Evolutionary conservation across 805 yeast genomes (phyloP).

Genomic region (Wickerhamiella dianesei): DNA sequence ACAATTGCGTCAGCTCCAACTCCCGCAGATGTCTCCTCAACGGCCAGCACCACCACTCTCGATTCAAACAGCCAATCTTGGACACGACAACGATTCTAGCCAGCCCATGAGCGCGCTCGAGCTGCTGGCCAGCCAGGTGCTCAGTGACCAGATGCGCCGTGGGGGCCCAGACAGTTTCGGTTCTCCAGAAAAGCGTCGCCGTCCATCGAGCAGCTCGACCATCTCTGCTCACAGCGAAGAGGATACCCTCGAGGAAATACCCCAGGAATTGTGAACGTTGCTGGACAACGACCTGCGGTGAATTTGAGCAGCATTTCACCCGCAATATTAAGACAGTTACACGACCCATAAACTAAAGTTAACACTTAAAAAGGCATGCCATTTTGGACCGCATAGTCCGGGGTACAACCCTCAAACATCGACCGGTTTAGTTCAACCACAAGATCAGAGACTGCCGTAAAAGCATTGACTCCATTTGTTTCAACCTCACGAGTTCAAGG

Average conservation of each 20-base stretch:
- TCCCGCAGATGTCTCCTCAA: slow-evolving; percentile 1
- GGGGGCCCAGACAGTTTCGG: slow-evolving; percentile 7
- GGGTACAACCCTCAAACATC: too few species aligned
- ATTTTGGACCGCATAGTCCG: too few species aligned
- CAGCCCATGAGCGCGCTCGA: slow-evolving; percentile 35
- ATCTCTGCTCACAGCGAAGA: slow-evolving; percentile 26
- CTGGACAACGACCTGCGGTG: neutral
- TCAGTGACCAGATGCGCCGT: slow-evolving; percentile 26
- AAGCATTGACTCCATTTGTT: too few species aligned
- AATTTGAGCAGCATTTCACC: too few species aligned
- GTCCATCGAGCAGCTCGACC: slow-evolving; percentile 26
- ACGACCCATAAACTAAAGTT: too few species aligned
- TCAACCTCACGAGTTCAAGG: too few species aligned
- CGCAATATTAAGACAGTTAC: too few species aligned
- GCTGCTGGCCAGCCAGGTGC: slow-evolving; percentile 40
- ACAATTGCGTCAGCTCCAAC: slow-evolving; percentile 1
- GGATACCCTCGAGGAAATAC: slow-evolving; percentile 18
- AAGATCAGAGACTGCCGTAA: too few species aligned
- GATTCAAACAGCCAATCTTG: slow-evolving; percentile 1
- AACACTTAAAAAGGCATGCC: too few species aligned
- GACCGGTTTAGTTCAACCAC: too few species aligned
- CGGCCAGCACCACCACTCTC: slow-evolving; percentile 13
- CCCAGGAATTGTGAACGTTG: neutral
- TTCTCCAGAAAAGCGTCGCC: slow-evolving; percentile 15
- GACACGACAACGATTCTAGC: neutral